These are phyloP conservation scores for Keqinozyma sinolaborantium DNA, from an alignment of 1,139 yeast genomes.

Conservation along the genomic window DNA sequence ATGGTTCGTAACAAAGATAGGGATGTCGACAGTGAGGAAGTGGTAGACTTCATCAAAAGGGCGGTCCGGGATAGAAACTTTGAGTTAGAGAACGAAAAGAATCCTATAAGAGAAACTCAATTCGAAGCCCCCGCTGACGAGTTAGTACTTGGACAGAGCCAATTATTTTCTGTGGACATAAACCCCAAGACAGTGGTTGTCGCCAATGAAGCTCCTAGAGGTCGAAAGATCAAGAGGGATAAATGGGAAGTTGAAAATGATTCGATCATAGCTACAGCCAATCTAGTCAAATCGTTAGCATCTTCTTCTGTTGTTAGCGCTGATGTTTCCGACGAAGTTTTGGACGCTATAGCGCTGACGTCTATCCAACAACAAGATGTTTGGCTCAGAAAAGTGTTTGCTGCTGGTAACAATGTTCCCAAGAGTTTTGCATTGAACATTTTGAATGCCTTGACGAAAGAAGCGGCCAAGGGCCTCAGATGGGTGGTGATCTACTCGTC, in stretches of 20 bases:
- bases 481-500: constrained; percentile 76
- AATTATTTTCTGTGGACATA: constrained; percentile 34
- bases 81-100: constrained; percentile 13
- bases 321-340: constrained; percentile 78
- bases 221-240: constrained; percentile 70
- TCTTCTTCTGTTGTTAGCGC: constrained; percentile 70
- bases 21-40: constrained; percentile 69
- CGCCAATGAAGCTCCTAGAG: constrained; percentile 70
- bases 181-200: constrained; percentile 61
- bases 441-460: constrained; percentile 68
- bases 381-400: constrained; percentile 84
- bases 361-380: constrained; percentile 79
- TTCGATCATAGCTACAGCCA: constrained; percentile 58
- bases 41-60: constrained; percentile 44
- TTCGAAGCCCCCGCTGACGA: constrained; percentile 6
- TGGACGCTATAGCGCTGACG: constrained; percentile 77
- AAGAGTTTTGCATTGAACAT: constrained; percentile 74
- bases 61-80: constrained; percentile 34
- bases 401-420: constrained; percentile 53
- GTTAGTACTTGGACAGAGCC: constrained; percentile 18
- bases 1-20: constrained; percentile 55
- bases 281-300: constrained; percentile 51
- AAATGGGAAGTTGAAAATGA: constrained; percentile 79
- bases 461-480: constrained; percentile 63
- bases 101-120: constrained; percentile 2